Percentiles rank a stretch among this genome's conserved stretches.
Conservation (phyloP, 2,329 filamentous ascomycete species). For the Fusarium longipes region DNA sequence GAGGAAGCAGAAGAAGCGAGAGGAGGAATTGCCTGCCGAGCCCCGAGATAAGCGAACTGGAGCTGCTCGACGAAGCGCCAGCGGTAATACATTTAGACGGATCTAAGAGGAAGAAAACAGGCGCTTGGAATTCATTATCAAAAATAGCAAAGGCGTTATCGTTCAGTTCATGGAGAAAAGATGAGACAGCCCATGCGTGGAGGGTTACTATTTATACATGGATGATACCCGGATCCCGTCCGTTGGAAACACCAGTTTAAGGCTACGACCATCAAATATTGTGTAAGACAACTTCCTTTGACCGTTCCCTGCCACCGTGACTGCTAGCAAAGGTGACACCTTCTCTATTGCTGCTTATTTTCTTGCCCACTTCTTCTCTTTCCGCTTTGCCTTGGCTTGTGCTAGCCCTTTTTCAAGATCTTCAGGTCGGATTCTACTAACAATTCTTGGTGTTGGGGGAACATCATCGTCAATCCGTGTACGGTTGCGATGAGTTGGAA, state of each 20-base stretch:
- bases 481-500: constrained; percentile 51
- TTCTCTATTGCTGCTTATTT: constrained; percentile 12
- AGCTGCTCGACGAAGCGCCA: constrained; percentile 73
- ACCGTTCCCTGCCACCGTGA: not conserved
- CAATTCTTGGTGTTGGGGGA: constrained; percentile 67
- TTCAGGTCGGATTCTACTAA: too few species aligned
- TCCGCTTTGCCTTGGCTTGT: constrained; percentile 52
- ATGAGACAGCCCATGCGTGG: constrained; percentile 40
- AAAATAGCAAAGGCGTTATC: constrained; percentile 41
- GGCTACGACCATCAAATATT: constrained; percentile 8
- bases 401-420: constrained; percentile 70
- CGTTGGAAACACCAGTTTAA: constrained; percentile 36
- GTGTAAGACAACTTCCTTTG: constrained; percentile 2
- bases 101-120: constrained; percentile 59
- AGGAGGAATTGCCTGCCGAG: constrained; percentile 44
- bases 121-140: constrained; percentile 43
- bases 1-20: constrained; percentile 60
- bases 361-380: constrained; percentile 45
- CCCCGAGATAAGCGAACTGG: constrained; percentile 52
- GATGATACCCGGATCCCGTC: constrained; percentile 49
- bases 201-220: constrained; percentile 46
- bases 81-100: constrained; percentile 78
- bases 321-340: not conserved
- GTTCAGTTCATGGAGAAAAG: constrained; percentile 41
- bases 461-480: constrained; percentile 64